Evolutionary conservation across 371 early-diverging fungal genomes (phyloP).

Genomic region (Mortierella sp.): DNA sequence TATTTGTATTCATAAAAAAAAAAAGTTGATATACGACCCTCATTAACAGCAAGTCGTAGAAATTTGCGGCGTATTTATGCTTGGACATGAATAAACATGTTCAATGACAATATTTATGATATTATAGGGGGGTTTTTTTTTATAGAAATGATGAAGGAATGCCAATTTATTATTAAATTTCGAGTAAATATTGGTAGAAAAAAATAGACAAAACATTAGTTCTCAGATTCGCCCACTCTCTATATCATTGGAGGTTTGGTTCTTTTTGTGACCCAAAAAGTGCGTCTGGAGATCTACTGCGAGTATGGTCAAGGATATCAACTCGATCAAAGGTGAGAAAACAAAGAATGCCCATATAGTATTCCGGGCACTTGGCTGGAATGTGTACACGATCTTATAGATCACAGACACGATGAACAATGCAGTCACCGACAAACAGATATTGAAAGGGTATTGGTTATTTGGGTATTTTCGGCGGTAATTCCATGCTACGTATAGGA

Average conservation of each 20-base stretch:
- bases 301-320: slow-evolving; percentile 13
- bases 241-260: slow-evolving; percentile 2
- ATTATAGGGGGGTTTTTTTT: no score
- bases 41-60: no score
- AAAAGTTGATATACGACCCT: no score
- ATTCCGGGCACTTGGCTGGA: not conserved
- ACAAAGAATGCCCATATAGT: slow-evolving; percentile 16
- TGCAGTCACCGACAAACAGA: slow-evolving; percentile 1
- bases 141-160: no score
- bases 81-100: no score
- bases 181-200: no score
- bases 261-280: slow-evolving; percentile 25
- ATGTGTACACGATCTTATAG: slow-evolving; percentile 31
- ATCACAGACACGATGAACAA: slow-evolving; percentile 24
- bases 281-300: slow-evolving; percentile 20
- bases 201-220: no score
- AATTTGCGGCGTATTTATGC: no score
- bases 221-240: no score
- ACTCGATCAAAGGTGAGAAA: slow-evolving; percentile 30
- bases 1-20: no score
- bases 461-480: slow-evolving; percentile 17
- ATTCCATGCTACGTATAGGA: slow-evolving; percentile 10
- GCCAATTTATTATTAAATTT: no score
- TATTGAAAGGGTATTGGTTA: slow-evolving; percentile 3
- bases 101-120: no score